These are phyloP conservation scores for Endotrypanum monterogeii DNA, from an alignment of 208 protist genomes.

Conservation along the genomic window DNA sequence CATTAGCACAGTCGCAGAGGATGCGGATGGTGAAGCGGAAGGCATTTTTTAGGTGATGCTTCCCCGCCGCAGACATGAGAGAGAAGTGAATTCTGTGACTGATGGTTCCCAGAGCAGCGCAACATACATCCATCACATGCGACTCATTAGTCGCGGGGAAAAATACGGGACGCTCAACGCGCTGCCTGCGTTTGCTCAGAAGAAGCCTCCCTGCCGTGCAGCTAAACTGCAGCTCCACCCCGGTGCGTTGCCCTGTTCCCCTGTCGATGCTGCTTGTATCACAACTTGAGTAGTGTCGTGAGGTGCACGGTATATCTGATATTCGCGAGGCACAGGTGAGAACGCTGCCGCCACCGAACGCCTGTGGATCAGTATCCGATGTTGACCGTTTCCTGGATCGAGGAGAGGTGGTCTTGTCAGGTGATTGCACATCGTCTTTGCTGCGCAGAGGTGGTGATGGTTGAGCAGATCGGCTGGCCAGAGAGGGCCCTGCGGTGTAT, in stretches of 20 bases:
- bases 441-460: not conserved
- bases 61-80: conserved; percentile 13
- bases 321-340: not conserved
- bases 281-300: not conserved
- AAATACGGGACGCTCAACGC: conserved; percentile 19
- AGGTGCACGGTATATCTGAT: not conserved
- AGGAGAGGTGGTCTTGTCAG: not conserved
- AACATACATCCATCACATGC: conserved; percentile 14
- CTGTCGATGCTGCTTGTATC: not conserved
- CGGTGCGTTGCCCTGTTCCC: not conserved
- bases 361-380: not conserved
- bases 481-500: not conserved
- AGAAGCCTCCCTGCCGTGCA: conserved; percentile 25
- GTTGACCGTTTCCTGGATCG: not conserved
- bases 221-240: conserved; percentile 22
- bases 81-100: conserved; percentile 40
- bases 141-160: not conserved
- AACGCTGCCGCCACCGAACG: not conserved
- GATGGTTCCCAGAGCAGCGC: conserved; percentile 39
- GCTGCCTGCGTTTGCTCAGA: conserved; percentile 19
- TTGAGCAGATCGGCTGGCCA: not conserved
- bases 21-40: conserved; percentile 19
- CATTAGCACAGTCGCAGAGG: conserved; percentile 20
- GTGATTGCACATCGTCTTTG: not conserved
- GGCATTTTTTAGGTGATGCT: conserved; percentile 16